These are phyloP conservation scores for Trichoderma pleuroti DNA, from an alignment of 2,329 filamentous ascomycete species.

Conservation along the genomic window DNA sequence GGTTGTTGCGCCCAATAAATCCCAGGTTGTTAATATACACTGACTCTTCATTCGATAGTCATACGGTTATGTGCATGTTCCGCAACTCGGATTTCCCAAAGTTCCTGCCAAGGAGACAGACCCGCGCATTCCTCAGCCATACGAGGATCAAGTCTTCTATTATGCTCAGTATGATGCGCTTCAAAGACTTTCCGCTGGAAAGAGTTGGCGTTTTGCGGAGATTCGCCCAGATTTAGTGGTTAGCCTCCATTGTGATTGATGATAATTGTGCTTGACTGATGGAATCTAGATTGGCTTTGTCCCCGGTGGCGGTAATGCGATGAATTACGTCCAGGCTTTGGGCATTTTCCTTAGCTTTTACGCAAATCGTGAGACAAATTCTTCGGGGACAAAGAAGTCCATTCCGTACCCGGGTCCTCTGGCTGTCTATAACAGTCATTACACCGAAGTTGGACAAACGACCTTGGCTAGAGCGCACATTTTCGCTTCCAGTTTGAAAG, in stretches of 20 bases:
- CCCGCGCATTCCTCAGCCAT: conserved; percentile 14
- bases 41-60: not conserved
- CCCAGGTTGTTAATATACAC: not conserved
- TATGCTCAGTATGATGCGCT: conserved; percentile 9
- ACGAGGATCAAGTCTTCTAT: conserved; percentile 15
- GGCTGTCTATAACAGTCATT: not conserved
- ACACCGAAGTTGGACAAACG: conserved; percentile 9
- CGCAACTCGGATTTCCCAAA: conserved; percentile 8
- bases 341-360: conserved; percentile 15
- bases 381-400: not conserved
- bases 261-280: not conserved
- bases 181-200: not conserved
- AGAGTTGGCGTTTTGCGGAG: conserved; percentile 14
- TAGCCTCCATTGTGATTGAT: not conserved
- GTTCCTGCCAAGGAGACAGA: conserved; percentile 10
- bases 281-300: conserved; percentile 3
- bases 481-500: not conserved
- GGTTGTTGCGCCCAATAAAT: not conserved
- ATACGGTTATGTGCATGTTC: conserved; percentile 12
- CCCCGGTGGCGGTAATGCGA: conserved; percentile 5
- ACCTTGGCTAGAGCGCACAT: conserved; percentile 13
- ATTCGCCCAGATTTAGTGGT: conserved; percentile 17
- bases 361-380: not conserved
- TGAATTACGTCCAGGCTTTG: conserved; percentile 10
- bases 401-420: conserved; percentile 4